These are phyloP conservation scores for Ustilago nuda DNA, from an alignment of 1,284 basidiomycete species.

Conservation along the genomic window DNA sequence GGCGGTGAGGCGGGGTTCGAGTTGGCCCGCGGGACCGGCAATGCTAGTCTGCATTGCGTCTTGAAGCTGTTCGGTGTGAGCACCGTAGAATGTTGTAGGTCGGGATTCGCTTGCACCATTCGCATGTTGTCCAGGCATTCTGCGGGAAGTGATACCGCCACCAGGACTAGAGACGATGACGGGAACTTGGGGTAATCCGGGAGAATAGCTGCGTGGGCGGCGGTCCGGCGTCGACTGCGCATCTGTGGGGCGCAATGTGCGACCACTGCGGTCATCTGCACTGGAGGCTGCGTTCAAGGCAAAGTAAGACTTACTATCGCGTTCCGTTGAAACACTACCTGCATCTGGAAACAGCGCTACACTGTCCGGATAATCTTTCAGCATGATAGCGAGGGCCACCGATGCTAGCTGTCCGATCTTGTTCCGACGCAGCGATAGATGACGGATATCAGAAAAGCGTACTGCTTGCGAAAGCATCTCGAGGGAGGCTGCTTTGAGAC, in stretches of 20 bases:
- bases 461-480: constrained; percentile 61
- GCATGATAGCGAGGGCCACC: constrained; percentile 52
- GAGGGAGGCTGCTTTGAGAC: constrained; percentile 54
- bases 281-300: constrained; percentile 8
- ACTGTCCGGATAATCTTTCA: constrained; percentile 60
- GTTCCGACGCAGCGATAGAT: constrained; percentile 65
- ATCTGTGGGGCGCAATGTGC: constrained; percentile 17
- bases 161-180: constrained; percentile 59
- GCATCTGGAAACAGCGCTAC: constrained; percentile 11
- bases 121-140: constrained; percentile 37
- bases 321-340: background rate
- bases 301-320: constrained; percentile 35
- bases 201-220: constrained; percentile 53
- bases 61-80: constrained; percentile 46
- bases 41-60: constrained; percentile 49
- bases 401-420: constrained; percentile 50
- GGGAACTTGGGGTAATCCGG: constrained; percentile 55
- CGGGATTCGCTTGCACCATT: constrained; percentile 9
- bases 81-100: constrained; percentile 35
- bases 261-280: constrained; percentile 20
- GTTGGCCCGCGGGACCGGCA: constrained; percentile 27
- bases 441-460: constrained; percentile 61
- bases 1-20: constrained; percentile 38
- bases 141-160: constrained; percentile 57
- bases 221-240: constrained; percentile 22